Percentiles rank a stretch among this genome's conserved stretches.
Evolutionary conservation across 495 filamentous ascomycete genomes (phyloP).

Genomic region (Annulohypoxylon bovei): DNA sequence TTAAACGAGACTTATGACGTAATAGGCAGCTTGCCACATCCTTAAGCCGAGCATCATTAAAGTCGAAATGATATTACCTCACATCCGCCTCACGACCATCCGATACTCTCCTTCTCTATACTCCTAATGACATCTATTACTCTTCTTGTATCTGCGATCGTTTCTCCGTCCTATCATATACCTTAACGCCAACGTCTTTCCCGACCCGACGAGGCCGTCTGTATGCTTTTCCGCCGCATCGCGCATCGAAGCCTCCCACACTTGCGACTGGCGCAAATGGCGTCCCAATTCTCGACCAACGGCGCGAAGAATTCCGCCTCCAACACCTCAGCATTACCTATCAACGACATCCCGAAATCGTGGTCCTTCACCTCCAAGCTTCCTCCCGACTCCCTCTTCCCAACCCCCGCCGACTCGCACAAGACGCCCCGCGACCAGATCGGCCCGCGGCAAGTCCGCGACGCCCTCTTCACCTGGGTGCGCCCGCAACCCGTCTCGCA

Average conservation of each 20-base stretch:
- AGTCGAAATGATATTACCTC: conserved; percentile 8
- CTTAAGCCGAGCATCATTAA: conserved; percentile 11
- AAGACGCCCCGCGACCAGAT: conserved; percentile 78
- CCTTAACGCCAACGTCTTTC: background rate
- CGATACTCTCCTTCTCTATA: background rate
- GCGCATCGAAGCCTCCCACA: conserved; percentile 28
- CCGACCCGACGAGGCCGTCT: conserved; percentile 15
- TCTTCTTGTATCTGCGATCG: background rate
- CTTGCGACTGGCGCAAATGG: conserved; percentile 42
- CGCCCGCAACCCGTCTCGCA: conserved; percentile 75
- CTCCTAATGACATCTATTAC: background rate
- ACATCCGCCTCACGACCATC: conserved; percentile 9
- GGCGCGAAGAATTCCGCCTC: conserved; percentile 34
- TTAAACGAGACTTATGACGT: conserved; percentile 22
- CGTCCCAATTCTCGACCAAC: conserved; percentile 42
- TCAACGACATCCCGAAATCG: conserved; percentile 83
- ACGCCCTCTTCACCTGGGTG: conserved; percentile 90
- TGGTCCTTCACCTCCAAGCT: conserved; percentile 83
- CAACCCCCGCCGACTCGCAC: conserved; percentile 82
- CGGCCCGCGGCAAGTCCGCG: conserved; percentile 83
- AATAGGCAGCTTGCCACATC: conserved; percentile 27
- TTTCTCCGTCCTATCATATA: background rate
- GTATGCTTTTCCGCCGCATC: conserved; percentile 33
- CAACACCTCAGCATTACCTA: conserved; percentile 50
- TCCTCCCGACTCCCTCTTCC: conserved; percentile 80